Evolutionary conservation across 2,329 filamentous ascomycete genomes (phyloP).

Genomic region (Trichoderma cornu-damae): DNA sequence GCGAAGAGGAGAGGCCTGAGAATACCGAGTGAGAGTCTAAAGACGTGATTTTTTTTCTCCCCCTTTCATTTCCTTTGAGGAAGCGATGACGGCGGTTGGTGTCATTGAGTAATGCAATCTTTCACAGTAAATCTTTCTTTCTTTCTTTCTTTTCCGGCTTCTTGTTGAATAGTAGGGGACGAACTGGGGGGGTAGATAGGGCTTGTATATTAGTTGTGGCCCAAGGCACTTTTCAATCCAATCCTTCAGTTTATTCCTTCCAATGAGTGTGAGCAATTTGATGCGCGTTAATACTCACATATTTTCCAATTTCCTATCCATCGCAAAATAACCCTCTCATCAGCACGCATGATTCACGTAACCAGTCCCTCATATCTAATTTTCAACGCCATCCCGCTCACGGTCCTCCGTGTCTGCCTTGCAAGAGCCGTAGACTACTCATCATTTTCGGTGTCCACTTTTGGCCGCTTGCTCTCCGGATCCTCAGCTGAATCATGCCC

Average conservation of each 20-base stretch:
- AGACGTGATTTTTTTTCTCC: neutral
- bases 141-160: no score
- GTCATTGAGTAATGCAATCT: neutral
- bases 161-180: neutral
- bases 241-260: constrained; percentile 5
- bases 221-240: constrained; percentile 2
- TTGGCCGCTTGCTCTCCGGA: constrained; percentile 44
- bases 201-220: constrained; percentile 1
- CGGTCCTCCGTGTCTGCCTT: neutral
- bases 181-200: neutral
- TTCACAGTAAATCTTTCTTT: neutral
- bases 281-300: neutral
- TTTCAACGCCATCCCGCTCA: constrained; percentile 26
- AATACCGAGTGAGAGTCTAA: neutral
- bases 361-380: constrained; percentile 6
- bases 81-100: neutral
- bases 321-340: neutral
- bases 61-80: no score
- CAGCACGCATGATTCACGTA: no score
- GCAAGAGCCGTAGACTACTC: neutral
- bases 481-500: constrained; percentile 40
- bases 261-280: neutral
- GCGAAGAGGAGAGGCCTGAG: constrained; percentile 14
- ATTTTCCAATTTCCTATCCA: neutral
- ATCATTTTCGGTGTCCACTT: constrained; percentile 30